These are phyloP conservation scores for Apiospora malaysiana DNA, from an alignment of 2,329 filamentous ascomycete genomes.

Conservation along the genomic window DNA sequence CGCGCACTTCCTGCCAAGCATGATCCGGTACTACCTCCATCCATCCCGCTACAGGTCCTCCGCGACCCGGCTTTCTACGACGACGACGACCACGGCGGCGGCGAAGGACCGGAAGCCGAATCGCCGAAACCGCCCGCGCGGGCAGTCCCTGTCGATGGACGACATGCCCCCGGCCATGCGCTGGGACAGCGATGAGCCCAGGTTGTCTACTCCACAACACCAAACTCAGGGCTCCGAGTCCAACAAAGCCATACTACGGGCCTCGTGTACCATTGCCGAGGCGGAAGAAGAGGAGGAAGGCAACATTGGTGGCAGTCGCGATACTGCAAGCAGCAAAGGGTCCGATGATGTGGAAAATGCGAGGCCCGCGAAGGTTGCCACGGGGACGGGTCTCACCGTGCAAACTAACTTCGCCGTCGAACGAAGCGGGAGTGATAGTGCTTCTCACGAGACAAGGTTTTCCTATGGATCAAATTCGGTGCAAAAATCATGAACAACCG, in stretches of 20 bases:
- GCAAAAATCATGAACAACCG: neutral
- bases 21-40: constrained; percentile 6
- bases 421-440: neutral
- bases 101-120: neutral
- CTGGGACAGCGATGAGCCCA: neutral
- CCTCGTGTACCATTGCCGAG: neutral
- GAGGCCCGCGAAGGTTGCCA: neutral
- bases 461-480: neutral
- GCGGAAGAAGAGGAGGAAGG: neutral
- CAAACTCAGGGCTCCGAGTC: neutral
- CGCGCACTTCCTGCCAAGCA: neutral
- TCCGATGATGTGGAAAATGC: neutral
- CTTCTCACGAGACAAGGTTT: neutral
- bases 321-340: neutral
- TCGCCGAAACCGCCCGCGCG: neutral
- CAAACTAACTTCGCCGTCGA: neutral
- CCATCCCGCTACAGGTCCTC: neutral
- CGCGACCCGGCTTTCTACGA: neutral
- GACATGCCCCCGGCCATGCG: neutral
- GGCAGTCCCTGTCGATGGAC: neutral
- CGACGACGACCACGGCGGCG: neutral
- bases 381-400: neutral
- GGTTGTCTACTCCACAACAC: neutral
- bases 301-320: neutral
- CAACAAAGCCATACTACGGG: neutral